phyloP scores from a whole-genome alignment of 2,329 filamentous ascomycete genomes.

The Beauveria bassiana region DNA sequence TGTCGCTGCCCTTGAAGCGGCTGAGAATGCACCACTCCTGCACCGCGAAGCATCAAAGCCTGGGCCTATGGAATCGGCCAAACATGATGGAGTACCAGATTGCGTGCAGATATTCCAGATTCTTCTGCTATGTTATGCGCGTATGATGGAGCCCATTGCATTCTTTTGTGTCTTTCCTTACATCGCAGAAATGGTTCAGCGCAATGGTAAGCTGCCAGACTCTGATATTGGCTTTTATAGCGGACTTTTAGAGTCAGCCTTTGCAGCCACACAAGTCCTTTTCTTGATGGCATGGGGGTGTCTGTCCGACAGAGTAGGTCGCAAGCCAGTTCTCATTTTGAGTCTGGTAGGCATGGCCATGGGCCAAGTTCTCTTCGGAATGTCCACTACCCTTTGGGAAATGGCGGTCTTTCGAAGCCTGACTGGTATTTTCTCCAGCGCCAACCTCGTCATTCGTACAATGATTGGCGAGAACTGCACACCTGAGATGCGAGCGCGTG shows the following conservation, averaged over 20 bases:
- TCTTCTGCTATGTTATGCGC: slow-evolving; percentile 62
- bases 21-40: not conserved
- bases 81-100: not conserved
- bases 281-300: slow-evolving; percentile 70
- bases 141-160: slow-evolving; percentile 66
- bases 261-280: slow-evolving; percentile 67
- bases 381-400: slow-evolving; percentile 57
- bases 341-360: slow-evolving; percentile 57
- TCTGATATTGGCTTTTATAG: slow-evolving; percentile 70
- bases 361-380: slow-evolving; percentile 58
- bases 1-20: not conserved
- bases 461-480: slow-evolving; percentile 46
- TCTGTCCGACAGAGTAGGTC: slow-evolving; percentile 54
- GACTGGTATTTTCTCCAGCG: slow-evolving; percentile 66
- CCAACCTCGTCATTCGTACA: slow-evolving; percentile 64
- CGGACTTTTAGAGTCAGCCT: slow-evolving; percentile 66
- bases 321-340: slow-evolving; percentile 63
- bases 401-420: slow-evolving; percentile 66
- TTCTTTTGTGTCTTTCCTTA: slow-evolving; percentile 80
- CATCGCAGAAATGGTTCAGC: slow-evolving; percentile 67
- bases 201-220: slow-evolving; percentile 52
- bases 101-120: slow-evolving; percentile 37
- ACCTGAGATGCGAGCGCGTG: not conserved
- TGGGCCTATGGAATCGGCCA: not conserved
- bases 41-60: not conserved